Evolutionary conservation across 1,284 basidiomycete species (phyloP).

Genomic region (Leccinum solheimii): DNA sequence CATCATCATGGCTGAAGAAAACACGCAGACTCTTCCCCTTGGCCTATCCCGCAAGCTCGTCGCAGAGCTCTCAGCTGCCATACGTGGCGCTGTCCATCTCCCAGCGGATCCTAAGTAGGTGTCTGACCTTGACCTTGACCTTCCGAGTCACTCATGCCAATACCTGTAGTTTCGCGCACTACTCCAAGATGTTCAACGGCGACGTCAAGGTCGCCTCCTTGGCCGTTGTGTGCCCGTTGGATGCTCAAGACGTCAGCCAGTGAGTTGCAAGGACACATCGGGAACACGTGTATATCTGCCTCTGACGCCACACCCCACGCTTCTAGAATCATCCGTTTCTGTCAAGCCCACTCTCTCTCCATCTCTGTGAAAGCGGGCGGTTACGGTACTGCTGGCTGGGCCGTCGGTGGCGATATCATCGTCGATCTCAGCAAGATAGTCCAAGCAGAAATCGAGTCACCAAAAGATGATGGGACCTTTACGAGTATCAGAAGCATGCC

Average conservation of each 20-base stretch:
- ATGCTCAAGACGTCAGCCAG: conserved; percentile 76
- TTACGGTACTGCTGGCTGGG: conserved; percentile 87
- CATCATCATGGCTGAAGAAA: conserved; percentile 18
- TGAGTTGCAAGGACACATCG: conserved; percentile 36
- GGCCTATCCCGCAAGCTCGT: conserved; percentile 15
- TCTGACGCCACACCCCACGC: conserved; percentile 14
- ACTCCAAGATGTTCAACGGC: conserved; percentile 75
- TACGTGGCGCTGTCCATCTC: conserved; percentile 50
- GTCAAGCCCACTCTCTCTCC: conserved; percentile 63
- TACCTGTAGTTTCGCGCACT: conserved; percentile 55
- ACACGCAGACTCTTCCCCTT: not conserved
- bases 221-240: conserved; percentile 66
- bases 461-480: conserved; percentile 52
- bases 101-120: conserved; percentile 46
- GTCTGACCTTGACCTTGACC: not conserved
- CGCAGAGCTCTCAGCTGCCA: conserved; percentile 43
- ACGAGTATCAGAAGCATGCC: conserved; percentile 58
- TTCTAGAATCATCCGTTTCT: conserved; percentile 67
- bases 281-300: conserved; percentile 12
- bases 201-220: conserved; percentile 61
- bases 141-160: not conserved
- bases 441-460: conserved; percentile 66
- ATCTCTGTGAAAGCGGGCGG: conserved; percentile 87
- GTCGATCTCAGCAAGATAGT: conserved; percentile 72
- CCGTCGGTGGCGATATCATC: conserved; percentile 81